These are phyloP conservation scores for Beauveria sp. DNA, from an alignment of 2,329 filamentous ascomycete genomes.

Conservation along the genomic window DNA sequence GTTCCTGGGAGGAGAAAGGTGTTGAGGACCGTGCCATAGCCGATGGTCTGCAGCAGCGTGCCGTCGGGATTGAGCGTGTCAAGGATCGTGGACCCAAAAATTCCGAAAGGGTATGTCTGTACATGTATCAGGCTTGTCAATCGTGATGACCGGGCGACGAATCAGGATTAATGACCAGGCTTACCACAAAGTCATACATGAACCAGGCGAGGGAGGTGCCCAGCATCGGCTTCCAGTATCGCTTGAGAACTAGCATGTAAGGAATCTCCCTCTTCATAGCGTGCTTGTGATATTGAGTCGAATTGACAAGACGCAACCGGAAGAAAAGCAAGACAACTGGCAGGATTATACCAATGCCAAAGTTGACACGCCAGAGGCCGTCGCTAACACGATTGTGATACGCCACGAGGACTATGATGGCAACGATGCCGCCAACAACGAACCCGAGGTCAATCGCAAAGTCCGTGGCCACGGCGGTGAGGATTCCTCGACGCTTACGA, in stretches of 20 bases:
- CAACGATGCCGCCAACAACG: constrained; percentile 35
- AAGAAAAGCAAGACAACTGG: constrained; percentile 48
- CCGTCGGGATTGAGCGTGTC: constrained; percentile 16
- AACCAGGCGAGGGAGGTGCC: constrained; percentile 48
- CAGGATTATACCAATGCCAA: constrained; percentile 18
- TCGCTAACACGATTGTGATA: constrained; percentile 25
- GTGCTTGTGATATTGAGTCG: constrained; percentile 29
- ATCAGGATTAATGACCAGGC: not conserved
- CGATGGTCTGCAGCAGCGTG: constrained; percentile 17
- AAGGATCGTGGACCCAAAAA: constrained; percentile 20
- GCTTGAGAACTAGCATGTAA: constrained; percentile 18
- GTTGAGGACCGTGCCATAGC: constrained; percentile 18
- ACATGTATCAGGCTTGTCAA: not conserved
- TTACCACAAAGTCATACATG: constrained; percentile 24
- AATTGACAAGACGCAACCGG: constrained; percentile 43
- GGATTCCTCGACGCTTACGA: constrained; percentile 21
- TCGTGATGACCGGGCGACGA: too few relatives aligned
- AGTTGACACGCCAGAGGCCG: constrained; percentile 36
- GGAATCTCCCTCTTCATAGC: constrained; percentile 21
- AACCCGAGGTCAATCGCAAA: constrained; percentile 27
- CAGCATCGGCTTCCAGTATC: constrained; percentile 38
- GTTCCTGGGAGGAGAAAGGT: constrained; percentile 17
- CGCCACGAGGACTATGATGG: constrained; percentile 35
- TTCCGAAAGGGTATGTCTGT: constrained; percentile 19
- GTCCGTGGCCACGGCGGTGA: constrained; percentile 32